Conservation (phyloP, 208 protist genomes). For the Angomonas desouzai region DNA sequence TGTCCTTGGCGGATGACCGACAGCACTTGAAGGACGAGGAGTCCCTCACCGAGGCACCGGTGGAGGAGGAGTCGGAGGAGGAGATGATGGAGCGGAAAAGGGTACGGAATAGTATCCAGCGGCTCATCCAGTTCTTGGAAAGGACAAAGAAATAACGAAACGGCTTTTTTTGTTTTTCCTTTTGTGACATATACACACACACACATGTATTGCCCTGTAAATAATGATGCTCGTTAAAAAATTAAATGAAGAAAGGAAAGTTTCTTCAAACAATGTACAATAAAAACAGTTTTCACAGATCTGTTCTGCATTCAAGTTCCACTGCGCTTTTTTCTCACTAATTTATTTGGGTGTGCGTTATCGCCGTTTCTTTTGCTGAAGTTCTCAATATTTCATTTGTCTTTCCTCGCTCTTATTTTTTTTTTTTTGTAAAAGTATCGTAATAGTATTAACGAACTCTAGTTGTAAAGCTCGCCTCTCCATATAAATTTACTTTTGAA, state of each 20-base stretch:
- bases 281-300: background rate
- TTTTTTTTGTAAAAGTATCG: constrained; percentile 12
- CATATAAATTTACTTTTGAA: no score
- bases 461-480: no score
- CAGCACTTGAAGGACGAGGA: background rate
- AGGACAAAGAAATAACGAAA: constrained; percentile 15
- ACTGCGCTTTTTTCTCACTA: no score
- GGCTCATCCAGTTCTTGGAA: constrained; percentile 22
- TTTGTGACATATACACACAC: no score
- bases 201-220: no score
- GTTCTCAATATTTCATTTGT: background rate
- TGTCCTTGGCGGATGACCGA: background rate
- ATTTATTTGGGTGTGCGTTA: background rate
- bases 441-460: no score
- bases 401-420: constrained; percentile 6
- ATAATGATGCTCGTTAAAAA: no score
- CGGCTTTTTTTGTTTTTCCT: no score
- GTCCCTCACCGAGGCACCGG: background rate
- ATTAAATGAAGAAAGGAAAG: background rate
- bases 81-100: constrained; percentile 10
- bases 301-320: constrained; percentile 1
- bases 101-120: constrained; percentile 22
- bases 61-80: background rate
- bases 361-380: background rate
- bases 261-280: background rate